phyloP scores from a whole-genome alignment of 768 basidiomycete species.

The Mycena galopus region DNA sequence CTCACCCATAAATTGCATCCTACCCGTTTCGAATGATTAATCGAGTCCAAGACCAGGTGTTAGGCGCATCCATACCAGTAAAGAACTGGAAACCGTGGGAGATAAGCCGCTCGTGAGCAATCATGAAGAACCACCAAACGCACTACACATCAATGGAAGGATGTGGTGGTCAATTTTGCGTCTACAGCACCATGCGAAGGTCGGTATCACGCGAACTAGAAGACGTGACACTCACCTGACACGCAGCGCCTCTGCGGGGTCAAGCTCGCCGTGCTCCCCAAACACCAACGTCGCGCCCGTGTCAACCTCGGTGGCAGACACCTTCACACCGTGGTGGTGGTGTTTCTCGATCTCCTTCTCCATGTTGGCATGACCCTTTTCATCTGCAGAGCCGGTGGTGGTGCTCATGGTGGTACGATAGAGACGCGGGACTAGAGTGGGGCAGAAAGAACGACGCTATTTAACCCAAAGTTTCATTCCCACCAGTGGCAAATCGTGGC shows the following conservation, averaged over 20 bases:
- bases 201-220: background rate
- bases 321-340: constrained; percentile 41
- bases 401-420: constrained; percentile 20
- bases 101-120: background rate
- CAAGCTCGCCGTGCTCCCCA: constrained; percentile 58
- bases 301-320: constrained; percentile 66
- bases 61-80: background rate
- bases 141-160: background rate
- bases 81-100: background rate
- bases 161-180: background rate
- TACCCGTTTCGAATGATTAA: background rate
- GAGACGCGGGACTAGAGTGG: background rate
- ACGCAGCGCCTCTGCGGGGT: constrained; percentile 64
- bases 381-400: background rate
- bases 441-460: background rate
- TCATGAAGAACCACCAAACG: background rate
- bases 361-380: background rate
- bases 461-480: background rate
- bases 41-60: background rate
- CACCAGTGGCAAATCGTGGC: background rate
- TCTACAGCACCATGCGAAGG: background rate
- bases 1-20: background rate
- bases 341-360: constrained; percentile 13
- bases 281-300: constrained; percentile 73
- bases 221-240: constrained; percentile 57